Percentiles rank a stretch among this genome's conserved stretches.
These are phyloP conservation scores for Aphanomyces astaci DNA, from an alignment of 352 stramenopile genomes.

Conservation along the genomic window DNA sequence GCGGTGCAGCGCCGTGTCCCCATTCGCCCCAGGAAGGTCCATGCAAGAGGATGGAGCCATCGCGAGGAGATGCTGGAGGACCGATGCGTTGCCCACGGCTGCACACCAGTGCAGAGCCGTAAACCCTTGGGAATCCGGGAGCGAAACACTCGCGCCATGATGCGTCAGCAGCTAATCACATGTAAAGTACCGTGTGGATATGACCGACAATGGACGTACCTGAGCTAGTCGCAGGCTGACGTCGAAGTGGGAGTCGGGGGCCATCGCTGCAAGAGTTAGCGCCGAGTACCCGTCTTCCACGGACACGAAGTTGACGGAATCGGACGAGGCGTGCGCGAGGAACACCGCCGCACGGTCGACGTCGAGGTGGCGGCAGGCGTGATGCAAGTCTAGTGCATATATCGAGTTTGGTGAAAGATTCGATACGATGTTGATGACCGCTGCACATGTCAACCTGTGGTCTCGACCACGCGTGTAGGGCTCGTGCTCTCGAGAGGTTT, in stretches of 20 bases:
- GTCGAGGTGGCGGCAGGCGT: neutral
- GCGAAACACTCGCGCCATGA: neutral
- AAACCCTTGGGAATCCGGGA: conserved; percentile 18
- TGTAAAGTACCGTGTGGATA: neutral
- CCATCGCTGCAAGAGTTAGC: neutral
- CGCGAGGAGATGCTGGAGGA: conserved; percentile 13
- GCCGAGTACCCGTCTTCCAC: conserved; percentile 1
- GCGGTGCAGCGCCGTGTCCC: conserved; percentile 24
- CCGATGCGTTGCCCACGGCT: conserved; percentile 16
- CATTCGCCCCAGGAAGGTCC: neutral
- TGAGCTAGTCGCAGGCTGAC: neutral
- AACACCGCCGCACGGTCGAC: neutral
- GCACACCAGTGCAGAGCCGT: conserved; percentile 24
- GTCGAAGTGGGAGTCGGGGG: neutral
- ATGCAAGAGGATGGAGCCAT: neutral
- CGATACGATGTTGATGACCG: no score
- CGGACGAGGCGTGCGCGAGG: neutral
- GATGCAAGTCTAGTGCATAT: neutral
- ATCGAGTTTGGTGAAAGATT: no score
- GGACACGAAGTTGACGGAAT: neutral
- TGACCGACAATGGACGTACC: neutral
- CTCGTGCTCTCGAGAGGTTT: no score
- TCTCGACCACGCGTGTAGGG: neutral
- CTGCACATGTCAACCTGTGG: no score
- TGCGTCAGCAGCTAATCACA: conserved; percentile 20